A percentile compares a stretch with the other conserved stretches of the same genome.
Evolutionary conservation across 2,329 filamentous ascomycete species (phyloP).

Genomic region (Diaporthe citriasiana): DNA sequence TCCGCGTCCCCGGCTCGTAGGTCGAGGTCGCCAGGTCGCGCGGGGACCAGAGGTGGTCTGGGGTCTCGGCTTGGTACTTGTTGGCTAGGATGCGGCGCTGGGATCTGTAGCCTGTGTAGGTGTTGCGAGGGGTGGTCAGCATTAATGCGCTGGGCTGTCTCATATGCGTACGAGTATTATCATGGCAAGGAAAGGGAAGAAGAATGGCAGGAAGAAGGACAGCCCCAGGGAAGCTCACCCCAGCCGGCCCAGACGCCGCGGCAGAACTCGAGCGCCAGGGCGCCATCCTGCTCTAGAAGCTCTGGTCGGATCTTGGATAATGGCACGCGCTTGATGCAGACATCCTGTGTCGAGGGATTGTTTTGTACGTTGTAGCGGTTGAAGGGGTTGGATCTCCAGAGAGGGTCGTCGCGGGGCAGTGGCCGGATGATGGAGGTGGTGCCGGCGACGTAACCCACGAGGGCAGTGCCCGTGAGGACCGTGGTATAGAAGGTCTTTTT

Average conservation of each 20-base stretch:
- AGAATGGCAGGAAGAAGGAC: background rate
- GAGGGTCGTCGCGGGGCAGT: conserved; percentile 69
- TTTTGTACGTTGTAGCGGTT: conserved; percentile 71
- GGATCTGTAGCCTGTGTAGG: conserved; percentile 66
- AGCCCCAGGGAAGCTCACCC: conserved; percentile 61
- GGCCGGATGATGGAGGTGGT: conserved; percentile 71
- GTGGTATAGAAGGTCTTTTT: conserved; percentile 61
- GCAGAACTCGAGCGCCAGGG: conserved; percentile 75
- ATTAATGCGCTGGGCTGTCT: background rate
- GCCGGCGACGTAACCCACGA: conserved; percentile 66
- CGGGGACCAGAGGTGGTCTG: conserved; percentile 72
- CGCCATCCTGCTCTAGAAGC: conserved; percentile 71
- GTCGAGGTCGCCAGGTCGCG: conserved; percentile 66
- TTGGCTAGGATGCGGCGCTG: conserved; percentile 71
- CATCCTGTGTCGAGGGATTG: conserved; percentile 75
- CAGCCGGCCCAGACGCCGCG: conserved; percentile 76
- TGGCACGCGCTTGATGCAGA: conserved; percentile 74
- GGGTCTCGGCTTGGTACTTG: conserved; percentile 71
- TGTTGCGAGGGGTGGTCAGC: conserved; percentile 36
- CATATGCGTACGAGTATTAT: background rate
- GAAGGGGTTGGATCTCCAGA: conserved; percentile 72
- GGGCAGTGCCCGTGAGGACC: conserved; percentile 64
- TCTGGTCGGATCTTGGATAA: conserved; percentile 75
- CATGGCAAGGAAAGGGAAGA: conserved; percentile 17
- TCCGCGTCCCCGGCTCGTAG: conserved; percentile 74